Percentiles rank a stretch among this genome's conserved stretches.
phyloP scores from a whole-genome alignment of 208 protist genomes.

The Novymonas esmeraldas region DNA sequence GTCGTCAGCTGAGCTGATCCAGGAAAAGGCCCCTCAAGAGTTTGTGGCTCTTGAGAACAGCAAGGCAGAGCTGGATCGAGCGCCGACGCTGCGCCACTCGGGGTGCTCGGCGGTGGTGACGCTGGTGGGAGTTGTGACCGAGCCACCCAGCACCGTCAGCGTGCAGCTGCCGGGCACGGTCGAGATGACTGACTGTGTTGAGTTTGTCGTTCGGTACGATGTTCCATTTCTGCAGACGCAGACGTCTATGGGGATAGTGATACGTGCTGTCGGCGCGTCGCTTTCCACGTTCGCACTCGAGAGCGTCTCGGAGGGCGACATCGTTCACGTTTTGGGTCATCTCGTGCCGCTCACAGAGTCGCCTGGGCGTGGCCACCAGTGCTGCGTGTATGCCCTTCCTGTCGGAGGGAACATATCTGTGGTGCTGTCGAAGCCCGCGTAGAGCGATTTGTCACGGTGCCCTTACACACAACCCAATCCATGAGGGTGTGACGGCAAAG shows the following conservation, averaged over 20 bases:
- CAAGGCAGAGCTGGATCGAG: slow-evolving; percentile 34
- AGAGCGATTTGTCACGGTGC: too few relatives aligned
- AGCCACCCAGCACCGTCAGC: slow-evolving; percentile 5
- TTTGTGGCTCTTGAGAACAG: slow-evolving; percentile 53
- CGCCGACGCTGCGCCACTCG: slow-evolving; percentile 42
- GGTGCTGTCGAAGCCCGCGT: slow-evolving; percentile 28
- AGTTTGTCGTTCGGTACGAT: slow-evolving; percentile 64
- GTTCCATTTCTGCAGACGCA: slow-evolving; percentile 49
- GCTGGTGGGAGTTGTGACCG: slow-evolving; percentile 49
- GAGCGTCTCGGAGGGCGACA: slow-evolving; percentile 60
- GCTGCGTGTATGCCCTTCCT: slow-evolving; percentile 68
- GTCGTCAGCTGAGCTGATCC: slow-evolving; percentile 66
- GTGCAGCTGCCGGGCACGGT: slow-evolving; percentile 12
- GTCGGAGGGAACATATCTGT: slow-evolving; percentile 84
- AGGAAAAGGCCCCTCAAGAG: slow-evolving; percentile 78
- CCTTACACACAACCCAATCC: too few relatives aligned
- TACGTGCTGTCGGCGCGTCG: slow-evolving; percentile 68
- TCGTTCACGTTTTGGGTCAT: slow-evolving; percentile 86
- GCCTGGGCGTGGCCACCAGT: not conserved
- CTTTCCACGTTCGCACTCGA: slow-evolving; percentile 55
- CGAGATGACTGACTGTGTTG: slow-evolving; percentile 36
- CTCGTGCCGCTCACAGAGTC: slow-evolving; percentile 38
- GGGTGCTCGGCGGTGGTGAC: slow-evolving; percentile 69
- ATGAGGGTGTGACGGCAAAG: too few relatives aligned
- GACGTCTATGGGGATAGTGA: slow-evolving; percentile 32